phyloP scores from a whole-genome alignment of 495 filamentous ascomycete species.

The Tuber brumale region DNA sequence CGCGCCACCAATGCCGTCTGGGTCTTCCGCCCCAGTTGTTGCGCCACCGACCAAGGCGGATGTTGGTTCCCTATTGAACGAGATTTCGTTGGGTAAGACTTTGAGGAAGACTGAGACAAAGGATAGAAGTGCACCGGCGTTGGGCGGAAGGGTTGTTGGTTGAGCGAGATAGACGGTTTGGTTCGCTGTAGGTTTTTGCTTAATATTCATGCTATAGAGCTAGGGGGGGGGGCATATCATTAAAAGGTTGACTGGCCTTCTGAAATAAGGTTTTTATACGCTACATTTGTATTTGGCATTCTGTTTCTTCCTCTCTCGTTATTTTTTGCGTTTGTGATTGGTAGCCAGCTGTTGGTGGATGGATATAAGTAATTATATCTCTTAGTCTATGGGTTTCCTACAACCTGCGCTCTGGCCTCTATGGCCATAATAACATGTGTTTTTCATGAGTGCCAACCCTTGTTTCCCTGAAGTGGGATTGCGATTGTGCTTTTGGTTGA shows the following conservation, averaged over 20 bases:
- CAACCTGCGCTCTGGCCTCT: background rate
- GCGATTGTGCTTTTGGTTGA: background rate
- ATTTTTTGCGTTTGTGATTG: background rate
- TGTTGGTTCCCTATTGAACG: constrained; percentile 28
- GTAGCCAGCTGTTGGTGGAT: background rate
- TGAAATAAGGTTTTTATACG: background rate
- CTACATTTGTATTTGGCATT: constrained; percentile 1
- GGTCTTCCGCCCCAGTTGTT: constrained; percentile 14
- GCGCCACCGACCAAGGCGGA: constrained; percentile 18
- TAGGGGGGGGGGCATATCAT: background rate
- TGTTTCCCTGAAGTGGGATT: background rate
- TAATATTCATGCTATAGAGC: constrained; percentile 3
- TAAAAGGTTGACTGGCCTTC: background rate
- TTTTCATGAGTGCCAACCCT: background rate
- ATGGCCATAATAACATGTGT: background rate
- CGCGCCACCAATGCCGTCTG: constrained; percentile 25
- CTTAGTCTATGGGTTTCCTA: background rate
- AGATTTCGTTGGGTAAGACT: constrained; percentile 37
- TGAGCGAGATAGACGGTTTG: constrained; percentile 13
- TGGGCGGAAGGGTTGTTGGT: constrained; percentile 36
- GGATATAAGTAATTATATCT: background rate
- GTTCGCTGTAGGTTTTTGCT: background rate
- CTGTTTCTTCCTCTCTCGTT: background rate
- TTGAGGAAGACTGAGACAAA: constrained; percentile 40
- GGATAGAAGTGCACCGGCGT: constrained; percentile 33